phyloP scores from a whole-genome alignment of 768 basidiomycete genomes.

The Boletus insuetus region DNA sequence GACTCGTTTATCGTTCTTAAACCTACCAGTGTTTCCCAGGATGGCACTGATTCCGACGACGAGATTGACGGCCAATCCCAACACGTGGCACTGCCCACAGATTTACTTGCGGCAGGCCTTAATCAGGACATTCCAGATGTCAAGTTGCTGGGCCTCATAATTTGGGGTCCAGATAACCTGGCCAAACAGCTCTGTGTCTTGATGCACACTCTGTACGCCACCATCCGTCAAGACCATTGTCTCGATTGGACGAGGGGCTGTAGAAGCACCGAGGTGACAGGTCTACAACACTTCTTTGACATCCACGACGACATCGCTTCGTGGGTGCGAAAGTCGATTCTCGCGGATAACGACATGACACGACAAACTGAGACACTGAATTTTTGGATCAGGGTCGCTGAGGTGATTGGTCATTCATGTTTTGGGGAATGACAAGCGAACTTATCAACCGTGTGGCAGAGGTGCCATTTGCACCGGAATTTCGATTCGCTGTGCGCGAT shows the following conservation, averaged over 20 bases:
- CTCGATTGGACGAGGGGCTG: slow-evolving; percentile 52
- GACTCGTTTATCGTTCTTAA: slow-evolving; percentile 18
- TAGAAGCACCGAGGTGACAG: slow-evolving; percentile 38
- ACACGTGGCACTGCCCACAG: slow-evolving; percentile 24
- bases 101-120: not conserved
- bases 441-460: slow-evolving; percentile 37
- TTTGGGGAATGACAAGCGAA: not conserved
- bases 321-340: slow-evolving; percentile 67
- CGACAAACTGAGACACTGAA: slow-evolving; percentile 60
- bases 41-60: slow-evolving; percentile 2
- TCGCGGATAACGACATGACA: slow-evolving; percentile 48
- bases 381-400: slow-evolving; percentile 76
- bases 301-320: slow-evolving; percentile 59
- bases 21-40: not conserved
- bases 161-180: slow-evolving; percentile 61
- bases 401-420: slow-evolving; percentile 46
- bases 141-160: slow-evolving; percentile 32
- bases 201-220: slow-evolving; percentile 66
- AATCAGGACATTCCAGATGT: not conserved
- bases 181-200: slow-evolving; percentile 81
- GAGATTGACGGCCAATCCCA: not conserved
- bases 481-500: slow-evolving; percentile 68
- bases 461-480: slow-evolving; percentile 62
- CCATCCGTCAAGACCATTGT: slow-evolving; percentile 73
- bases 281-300: slow-evolving; percentile 52